Evolutionary conservation across 139 green algal genomes (phyloP).

Genomic region (Limnomonas spitsbergensis): DNA sequence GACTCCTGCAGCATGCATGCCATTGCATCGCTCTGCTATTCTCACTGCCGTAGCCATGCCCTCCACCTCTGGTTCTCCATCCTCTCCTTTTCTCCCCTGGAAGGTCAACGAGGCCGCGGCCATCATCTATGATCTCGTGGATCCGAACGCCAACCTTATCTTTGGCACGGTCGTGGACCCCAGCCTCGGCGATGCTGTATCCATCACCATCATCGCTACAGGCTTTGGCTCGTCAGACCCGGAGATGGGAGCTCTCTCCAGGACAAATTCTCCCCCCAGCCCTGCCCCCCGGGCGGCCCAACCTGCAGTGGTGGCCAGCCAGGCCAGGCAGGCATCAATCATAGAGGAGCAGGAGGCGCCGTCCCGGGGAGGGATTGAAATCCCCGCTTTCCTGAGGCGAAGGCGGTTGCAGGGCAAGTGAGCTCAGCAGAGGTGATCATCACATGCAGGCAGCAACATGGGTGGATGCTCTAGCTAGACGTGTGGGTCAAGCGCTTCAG

Average conservation of each 20-base stretch:
- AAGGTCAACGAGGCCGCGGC: slow-evolving; percentile 90
- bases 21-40: too few relatives aligned
- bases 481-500: too few relatives aligned
- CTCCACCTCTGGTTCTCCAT: too few relatives aligned
- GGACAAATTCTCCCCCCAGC: slow-evolving; percentile 11
- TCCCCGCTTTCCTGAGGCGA: slow-evolving; percentile 66
- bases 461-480: too few relatives aligned
- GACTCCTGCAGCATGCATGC: too few relatives aligned
- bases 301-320: too few relatives aligned
- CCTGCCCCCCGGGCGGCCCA: background rate
- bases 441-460: too few relatives aligned
- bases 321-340: background rate
- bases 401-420: slow-evolving; percentile 45
- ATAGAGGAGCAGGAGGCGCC: background rate
- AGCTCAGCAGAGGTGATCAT: too few relatives aligned
- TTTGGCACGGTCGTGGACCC: slow-evolving; percentile 84
- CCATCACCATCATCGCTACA: slow-evolving; percentile 94
- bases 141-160: slow-evolving; percentile 86
- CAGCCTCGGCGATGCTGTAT: slow-evolving; percentile 49
- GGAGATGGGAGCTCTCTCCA: slow-evolving; percentile 26
- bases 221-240: slow-evolving; percentile 64
- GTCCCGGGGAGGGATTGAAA: slow-evolving; percentile 48
- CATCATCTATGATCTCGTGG: slow-evolving; percentile 87
- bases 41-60: too few relatives aligned
- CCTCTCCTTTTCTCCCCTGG: too few relatives aligned